phyloP scores from a whole-genome alignment of 1,139 yeast genomes.

The Eremothecium gossypii region DNA sequence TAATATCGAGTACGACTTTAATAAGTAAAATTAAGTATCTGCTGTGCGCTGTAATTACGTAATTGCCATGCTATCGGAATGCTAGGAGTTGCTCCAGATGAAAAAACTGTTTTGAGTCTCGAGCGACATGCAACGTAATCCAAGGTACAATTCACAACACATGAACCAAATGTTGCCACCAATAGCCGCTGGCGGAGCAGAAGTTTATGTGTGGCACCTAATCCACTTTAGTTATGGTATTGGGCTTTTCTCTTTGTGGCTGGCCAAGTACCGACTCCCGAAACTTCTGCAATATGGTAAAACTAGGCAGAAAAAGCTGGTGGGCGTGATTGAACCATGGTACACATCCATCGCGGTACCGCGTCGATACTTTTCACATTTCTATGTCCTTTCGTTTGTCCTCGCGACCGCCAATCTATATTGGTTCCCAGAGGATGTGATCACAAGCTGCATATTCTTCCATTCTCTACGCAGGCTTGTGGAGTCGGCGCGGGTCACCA shows the following conservation, averaged over 20 bases:
- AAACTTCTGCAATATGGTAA: constrained; percentile 34
- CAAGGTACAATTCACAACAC: no score
- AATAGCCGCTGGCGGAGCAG: no score
- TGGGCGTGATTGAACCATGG: constrained; percentile 9
- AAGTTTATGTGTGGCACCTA: neutral
- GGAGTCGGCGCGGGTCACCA: constrained; percentile 50
- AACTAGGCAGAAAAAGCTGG: constrained; percentile 8
- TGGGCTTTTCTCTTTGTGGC: constrained; percentile 6
- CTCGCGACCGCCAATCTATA: constrained; percentile 12
- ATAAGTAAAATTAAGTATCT: no score
- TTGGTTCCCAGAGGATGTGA: constrained; percentile 13
- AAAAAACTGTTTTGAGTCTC: no score
- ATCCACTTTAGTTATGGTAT: constrained; percentile 6
- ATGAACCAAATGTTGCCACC: no score
- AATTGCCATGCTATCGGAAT: no score
- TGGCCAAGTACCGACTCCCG: constrained; percentile 24
- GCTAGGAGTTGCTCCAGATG: no score
- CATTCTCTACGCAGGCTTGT: constrained; percentile 58
- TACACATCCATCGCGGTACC: constrained; percentile 35
- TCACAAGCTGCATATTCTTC: constrained; percentile 32
- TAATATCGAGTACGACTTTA: neutral
- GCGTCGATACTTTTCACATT: constrained; percentile 36
- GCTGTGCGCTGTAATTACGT: no score
- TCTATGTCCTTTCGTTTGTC: constrained; percentile 19
- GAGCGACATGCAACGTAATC: no score